phyloP scores from a whole-genome alignment of 2,329 filamentous ascomycete genomes.

The Dothideomycetes sp. region DNA sequence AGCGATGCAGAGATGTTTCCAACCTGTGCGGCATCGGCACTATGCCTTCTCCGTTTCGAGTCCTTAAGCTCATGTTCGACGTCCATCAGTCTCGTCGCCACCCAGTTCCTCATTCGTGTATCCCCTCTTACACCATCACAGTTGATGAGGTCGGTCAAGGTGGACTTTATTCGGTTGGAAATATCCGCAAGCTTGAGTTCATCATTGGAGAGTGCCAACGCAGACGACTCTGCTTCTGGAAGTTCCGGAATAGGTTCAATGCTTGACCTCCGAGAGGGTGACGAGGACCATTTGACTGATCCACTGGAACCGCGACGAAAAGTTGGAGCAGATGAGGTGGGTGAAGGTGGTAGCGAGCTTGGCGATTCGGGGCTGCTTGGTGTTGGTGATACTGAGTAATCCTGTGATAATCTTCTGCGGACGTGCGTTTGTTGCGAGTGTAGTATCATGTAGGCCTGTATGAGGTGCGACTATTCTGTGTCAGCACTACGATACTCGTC shows the following conservation, averaged over 20 bases:
- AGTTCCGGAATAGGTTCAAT: slow-evolving; percentile 11
- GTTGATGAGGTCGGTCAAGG: slow-evolving; percentile 43
- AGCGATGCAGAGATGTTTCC: slow-evolving; percentile 5
- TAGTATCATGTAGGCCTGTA: slow-evolving; percentile 29
- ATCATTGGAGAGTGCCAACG: slow-evolving; percentile 23
- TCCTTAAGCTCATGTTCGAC: slow-evolving; percentile 38
- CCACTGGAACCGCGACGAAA: slow-evolving; percentile 3
- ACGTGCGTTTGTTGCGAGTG: slow-evolving; percentile 29
- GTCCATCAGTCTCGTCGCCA: slow-evolving; percentile 43
- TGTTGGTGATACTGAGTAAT: slow-evolving; percentile 16
- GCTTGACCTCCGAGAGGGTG: slow-evolving; percentile 5
- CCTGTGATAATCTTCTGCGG: slow-evolving; percentile 26
- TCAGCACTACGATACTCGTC: background rate
- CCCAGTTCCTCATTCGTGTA: slow-evolving; percentile 35
- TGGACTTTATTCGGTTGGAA: slow-evolving; percentile 43
- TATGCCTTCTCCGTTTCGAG: slow-evolving; percentile 28
- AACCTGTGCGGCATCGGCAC: slow-evolving; percentile 9
- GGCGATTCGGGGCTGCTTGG: slow-evolving; percentile 14
- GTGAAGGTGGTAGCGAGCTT: slow-evolving; percentile 9
- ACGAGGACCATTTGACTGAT: slow-evolving; percentile 5
- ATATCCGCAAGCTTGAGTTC: slow-evolving; percentile 36
- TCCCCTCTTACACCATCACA: slow-evolving; percentile 39
- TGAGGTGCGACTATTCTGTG: slow-evolving; percentile 9
- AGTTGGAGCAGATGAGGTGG: slow-evolving; percentile 7
- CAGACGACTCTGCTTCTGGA: slow-evolving; percentile 1